Percentiles rank a stretch among this genome's conserved stretches.
These are phyloP conservation scores for Bipolaris oryzae DNA, from an alignment of 2,329 filamentous ascomycete species.

Conservation along the genomic window DNA sequence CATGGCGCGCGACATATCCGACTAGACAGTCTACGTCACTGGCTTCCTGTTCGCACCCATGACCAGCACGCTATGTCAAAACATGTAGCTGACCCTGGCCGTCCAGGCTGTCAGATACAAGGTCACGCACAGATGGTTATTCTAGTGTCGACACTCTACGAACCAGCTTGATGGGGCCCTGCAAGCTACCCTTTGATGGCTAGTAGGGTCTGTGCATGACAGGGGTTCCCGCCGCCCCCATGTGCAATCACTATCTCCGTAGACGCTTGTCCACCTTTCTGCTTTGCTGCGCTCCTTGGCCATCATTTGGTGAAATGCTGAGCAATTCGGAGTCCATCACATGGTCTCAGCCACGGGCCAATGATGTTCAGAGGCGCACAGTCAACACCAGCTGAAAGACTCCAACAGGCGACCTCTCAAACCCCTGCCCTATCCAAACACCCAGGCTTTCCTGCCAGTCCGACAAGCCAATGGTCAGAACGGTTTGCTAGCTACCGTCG, in stretches of 20 bases:
- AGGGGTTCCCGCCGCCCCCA: constrained; percentile 15
- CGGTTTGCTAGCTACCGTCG: constrained; percentile 44
- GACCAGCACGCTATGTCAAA: constrained; percentile 30
- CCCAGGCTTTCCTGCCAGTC: constrained; percentile 36
- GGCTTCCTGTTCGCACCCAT: constrained; percentile 19
- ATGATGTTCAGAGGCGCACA: constrained; percentile 24
- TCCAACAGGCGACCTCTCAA: constrained; percentile 37
- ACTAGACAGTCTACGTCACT: constrained; percentile 31
- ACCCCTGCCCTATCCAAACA: constrained; percentile 36
- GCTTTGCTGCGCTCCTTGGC: constrained; percentile 14
- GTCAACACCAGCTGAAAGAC: constrained; percentile 41
- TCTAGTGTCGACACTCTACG: constrained; percentile 23
- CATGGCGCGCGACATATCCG: constrained; percentile 17
- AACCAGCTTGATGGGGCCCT: constrained; percentile 21
- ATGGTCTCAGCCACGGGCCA: constrained; percentile 27
- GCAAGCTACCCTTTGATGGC: constrained; percentile 21
- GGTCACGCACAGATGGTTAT: constrained; percentile 27
- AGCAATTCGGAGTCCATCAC: constrained; percentile 27
- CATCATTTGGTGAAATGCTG: constrained; percentile 18
- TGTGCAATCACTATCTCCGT: constrained; percentile 10
- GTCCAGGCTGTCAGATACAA: constrained; percentile 35
- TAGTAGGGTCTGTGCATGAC: constrained; percentile 19
- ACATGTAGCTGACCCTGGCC: constrained; percentile 33
- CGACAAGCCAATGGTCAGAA: constrained; percentile 40
- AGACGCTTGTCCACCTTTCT: constrained; percentile 11